phyloP scores from a whole-genome alignment of 2,329 filamentous ascomycete species.

The Aspergillus piperis region DNA sequence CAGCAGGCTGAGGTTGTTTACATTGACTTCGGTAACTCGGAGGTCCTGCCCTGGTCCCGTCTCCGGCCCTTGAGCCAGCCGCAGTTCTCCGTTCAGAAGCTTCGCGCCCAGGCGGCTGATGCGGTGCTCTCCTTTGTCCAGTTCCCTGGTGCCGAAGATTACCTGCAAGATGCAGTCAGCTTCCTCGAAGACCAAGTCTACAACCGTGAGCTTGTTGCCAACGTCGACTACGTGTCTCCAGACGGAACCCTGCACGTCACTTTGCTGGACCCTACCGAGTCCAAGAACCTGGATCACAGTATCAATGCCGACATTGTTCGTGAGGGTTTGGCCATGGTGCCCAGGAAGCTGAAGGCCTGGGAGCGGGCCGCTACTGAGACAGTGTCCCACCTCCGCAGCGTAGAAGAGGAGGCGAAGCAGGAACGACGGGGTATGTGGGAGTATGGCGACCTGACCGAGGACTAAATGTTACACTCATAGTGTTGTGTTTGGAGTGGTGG shows the following conservation, averaged over 20 bases:
- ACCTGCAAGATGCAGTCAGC: constrained; percentile 75
- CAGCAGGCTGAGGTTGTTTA: constrained; percentile 90
- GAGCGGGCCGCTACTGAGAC: constrained; percentile 75
- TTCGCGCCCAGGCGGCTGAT: constrained; percentile 84
- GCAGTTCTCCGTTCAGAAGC: constrained; percentile 77
- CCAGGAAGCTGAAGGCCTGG: constrained; percentile 87
- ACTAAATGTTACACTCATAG: constrained; percentile 51
- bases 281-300: constrained; percentile 69
- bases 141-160: constrained; percentile 78
- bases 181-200: constrained; percentile 76
- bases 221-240: constrained; percentile 81
- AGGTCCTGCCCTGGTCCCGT: constrained; percentile 80
- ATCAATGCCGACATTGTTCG: constrained; percentile 85
- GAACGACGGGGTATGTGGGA: constrained; percentile 91
- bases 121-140: constrained; percentile 87
- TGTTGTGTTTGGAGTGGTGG: constrained; percentile 1
- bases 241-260: constrained; percentile 85
- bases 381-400: constrained; percentile 69
- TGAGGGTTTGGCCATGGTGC: constrained; percentile 86
- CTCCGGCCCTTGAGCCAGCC: constrained; percentile 77
- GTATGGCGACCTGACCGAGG: constrained; percentile 94
- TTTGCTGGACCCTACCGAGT: constrained; percentile 73
- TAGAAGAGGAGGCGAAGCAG: constrained; percentile 76
- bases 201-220: constrained; percentile 78
- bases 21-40: constrained; percentile 94